Evolutionary conservation across 352 stramenopile species (phyloP).

Genomic region (Phytophthora podocarpi): DNA sequence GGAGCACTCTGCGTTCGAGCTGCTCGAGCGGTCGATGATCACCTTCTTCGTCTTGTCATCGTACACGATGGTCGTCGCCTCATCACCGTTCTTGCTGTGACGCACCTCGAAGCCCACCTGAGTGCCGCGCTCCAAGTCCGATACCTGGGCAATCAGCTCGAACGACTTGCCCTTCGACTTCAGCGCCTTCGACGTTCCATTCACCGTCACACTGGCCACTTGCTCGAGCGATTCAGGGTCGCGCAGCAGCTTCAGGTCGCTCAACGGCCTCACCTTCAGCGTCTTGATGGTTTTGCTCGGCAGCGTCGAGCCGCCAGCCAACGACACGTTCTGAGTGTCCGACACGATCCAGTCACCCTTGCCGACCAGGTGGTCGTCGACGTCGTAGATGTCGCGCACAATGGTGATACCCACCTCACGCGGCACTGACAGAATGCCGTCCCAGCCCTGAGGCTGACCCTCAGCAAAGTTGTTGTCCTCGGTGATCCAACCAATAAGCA

Average conservation of each 20-base stretch:
- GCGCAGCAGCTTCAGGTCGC: conserved; percentile 52
- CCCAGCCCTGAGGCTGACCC: conserved; percentile 67
- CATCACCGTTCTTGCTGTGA: conserved; percentile 45
- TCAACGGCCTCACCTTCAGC: conserved; percentile 48
- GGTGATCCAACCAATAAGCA: conserved; percentile 68
- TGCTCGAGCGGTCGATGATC: conserved; percentile 59
- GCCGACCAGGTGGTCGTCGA: conserved; percentile 48
- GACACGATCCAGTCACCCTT: conserved; percentile 69
- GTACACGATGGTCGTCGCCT: conserved; percentile 68
- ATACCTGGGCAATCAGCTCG: conserved; percentile 54
- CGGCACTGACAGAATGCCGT: conserved; percentile 65
- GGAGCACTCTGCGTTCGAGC: conserved; percentile 50
- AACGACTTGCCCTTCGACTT: conserved; percentile 57
- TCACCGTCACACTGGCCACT: conserved; percentile 34
- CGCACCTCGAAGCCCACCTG: conserved; percentile 68
- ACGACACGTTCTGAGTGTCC: conserved; percentile 36
- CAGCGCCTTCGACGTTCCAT: conserved; percentile 36
- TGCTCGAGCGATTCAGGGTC: conserved; percentile 42
- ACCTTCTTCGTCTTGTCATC: conserved; percentile 65
- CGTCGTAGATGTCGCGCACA: conserved; percentile 57
- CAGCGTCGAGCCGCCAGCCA: conserved; percentile 20
- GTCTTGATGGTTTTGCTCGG: conserved; percentile 75
- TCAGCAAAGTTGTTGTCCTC: conserved; percentile 56
- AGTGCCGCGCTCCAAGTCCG: conserved; percentile 44
- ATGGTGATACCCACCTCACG: conserved; percentile 60